Base-by-base conservation (phyloP, 306 rosid genomes). In the Castanopsis chinensis region DNA sequence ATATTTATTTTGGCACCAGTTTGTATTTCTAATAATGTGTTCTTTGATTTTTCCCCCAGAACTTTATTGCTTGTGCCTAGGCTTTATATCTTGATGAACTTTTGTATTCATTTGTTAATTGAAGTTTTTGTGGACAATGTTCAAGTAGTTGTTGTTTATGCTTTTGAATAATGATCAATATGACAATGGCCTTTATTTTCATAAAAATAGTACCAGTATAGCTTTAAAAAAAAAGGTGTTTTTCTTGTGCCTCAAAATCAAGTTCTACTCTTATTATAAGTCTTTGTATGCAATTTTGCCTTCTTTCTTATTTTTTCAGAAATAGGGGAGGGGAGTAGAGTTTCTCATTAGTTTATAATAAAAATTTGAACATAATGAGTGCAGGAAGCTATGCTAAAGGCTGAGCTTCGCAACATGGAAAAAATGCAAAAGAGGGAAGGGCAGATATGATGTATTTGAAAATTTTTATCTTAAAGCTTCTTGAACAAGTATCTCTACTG, bases 381-480 rank as follows among this genome's bases (percentile, higher is more conserved):
- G 76, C 18, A 95, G 97, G 91, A 91, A 82, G 88, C 93, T 75
- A 89, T 93, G 91, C 74, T 95, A 77, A 93, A 95, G 85, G 56
- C 86, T 59, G 98, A 93, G 81, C 77, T 95, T 72, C 97, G 93
- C 27, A 71, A 83, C 82, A 77, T 90, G 91, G 99, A 95, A 61
- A 88, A 98, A 87, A n/a, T 85, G 27, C 86, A 93, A 81, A 95
- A 90, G 86, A 90, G 99, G 92, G 99, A 95, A 77, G 93, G 6
- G 94, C 91, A 57, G 99, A 93, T 86, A 84, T 95, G 98, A 93
- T 96, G 20, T 95, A 93, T 79, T 81, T 95, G 86, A 95, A 95
- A 90, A 93, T 90, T 83, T 90, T 95, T 45, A 88, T 95, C 82
- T 84, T 95, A 81, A 95, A 95, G 92, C 99, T 95, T 83, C 98